Base-by-base conservation (phyloP, 176 grass and related monocot species). In the Neostapfia colusana region DNA sequence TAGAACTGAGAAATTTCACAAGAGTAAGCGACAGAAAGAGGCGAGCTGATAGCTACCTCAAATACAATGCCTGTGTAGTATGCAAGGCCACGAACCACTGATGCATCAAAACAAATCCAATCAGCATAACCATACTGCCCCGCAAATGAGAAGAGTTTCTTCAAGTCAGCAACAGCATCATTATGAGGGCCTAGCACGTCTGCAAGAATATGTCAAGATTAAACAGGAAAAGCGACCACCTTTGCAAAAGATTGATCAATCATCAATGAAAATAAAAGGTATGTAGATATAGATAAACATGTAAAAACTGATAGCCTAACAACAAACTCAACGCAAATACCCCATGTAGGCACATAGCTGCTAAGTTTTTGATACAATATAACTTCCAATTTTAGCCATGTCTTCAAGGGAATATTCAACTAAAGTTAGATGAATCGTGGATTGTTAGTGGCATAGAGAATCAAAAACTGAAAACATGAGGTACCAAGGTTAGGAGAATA, bases 41-140 rank as follows among this genome's bases (percentile, higher is more conserved):
- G 20, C 40, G 48, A 24, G 53, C 43, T 34, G 41, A 57, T 13
- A 77, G 65, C 18, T 46, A 97, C 90, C 90, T 97, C 88, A 58
- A 97, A 97, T 59, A 97, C 93, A 79, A 91, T 89, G 65, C 93
- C 93, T n/a, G 93, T 97, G 81, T 97, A 97, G 71, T 97, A 97
- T 55, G 93, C 93, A 77, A 97, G 90, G 46, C 93, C 93, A 83
- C 88, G 90, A 43, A 97, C 93, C 72, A 97, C 83, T 73, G 93
- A 93, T 61, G 90, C 93, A 77, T 97, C 90, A 65, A 93, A 97
- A 91, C 70, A 90, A 79, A 97, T 82, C 93, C 93, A 97, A 75
- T 90, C 78, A 43, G 88, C 80, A 81, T 93, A 97, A 65, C 90
- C 93, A 65, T 97, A 97, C 21, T 88, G 79, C 62, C 91, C 86